Conservation (phyloP, 2,329 filamentous ascomycete genomes). For the Venturia carpophila region DNA sequence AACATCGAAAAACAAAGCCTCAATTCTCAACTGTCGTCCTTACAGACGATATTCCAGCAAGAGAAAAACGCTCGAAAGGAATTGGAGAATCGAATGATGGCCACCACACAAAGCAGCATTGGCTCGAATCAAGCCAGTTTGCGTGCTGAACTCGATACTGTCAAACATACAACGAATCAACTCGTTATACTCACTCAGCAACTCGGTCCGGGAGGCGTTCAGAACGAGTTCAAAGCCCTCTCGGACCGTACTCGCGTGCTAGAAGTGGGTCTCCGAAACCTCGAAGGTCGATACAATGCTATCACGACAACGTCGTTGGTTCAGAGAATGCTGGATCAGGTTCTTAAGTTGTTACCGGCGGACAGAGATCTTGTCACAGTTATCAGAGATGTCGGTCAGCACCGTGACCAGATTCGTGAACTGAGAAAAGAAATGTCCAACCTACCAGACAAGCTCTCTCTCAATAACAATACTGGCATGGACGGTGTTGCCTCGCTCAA, state of each 20-base stretch:
- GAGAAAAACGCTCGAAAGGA: not conserved
- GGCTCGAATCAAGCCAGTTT: not conserved
- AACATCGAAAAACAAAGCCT: not conserved
- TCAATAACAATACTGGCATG: not conserved
- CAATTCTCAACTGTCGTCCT: not conserved
- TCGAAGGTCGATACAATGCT: not conserved
- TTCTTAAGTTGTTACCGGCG: not conserved
- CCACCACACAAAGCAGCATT: too few relatives aligned
- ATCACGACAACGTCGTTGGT: constrained; percentile 4
- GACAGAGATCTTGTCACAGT: not conserved
- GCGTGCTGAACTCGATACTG: not conserved
- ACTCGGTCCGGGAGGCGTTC: not conserved
- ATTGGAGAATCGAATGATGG: not conserved
- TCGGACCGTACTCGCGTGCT: not conserved
- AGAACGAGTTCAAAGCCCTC: not conserved
- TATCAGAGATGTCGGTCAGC: not conserved
- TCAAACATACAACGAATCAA: not conserved
- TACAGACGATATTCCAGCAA: not conserved
- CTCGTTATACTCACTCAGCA: not conserved
- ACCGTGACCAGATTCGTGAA: not conserved
- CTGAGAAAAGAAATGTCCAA: not conserved
- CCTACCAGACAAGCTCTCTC: not conserved
- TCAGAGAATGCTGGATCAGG: not conserved
- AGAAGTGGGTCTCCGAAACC: not conserved
- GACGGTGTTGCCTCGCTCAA: not conserved